phyloP scores from a whole-genome alignment of 345 rosid species.

The Syzygium aqueum region DNA sequence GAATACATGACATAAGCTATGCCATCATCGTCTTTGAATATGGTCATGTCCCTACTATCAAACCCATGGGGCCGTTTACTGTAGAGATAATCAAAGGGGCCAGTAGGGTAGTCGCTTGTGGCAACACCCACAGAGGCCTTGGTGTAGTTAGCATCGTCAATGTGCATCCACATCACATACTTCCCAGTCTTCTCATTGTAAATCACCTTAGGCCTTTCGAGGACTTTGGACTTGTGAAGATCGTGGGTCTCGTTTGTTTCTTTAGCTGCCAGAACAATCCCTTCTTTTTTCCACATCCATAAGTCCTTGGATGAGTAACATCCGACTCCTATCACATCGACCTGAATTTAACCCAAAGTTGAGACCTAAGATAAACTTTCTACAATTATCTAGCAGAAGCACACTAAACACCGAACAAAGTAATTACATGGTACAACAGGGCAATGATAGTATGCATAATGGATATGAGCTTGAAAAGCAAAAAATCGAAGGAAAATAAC shows the following conservation, averaged over 20 bases:
- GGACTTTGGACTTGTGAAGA: slow-evolving; percentile 76
- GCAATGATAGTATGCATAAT: background rate
- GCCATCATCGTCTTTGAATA: slow-evolving; percentile 83
- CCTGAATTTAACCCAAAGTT: slow-evolving; percentile 30
- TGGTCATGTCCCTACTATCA: slow-evolving; percentile 88
- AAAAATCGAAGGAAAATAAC: background rate
- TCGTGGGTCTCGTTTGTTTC: slow-evolving; percentile 60
- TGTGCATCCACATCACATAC: slow-evolving; percentile 98
- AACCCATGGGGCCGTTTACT: slow-evolving; percentile 80
- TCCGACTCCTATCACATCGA: slow-evolving; percentile 82
- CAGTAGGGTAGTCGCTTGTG: slow-evolving; percentile 50
- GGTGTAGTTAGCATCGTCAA: slow-evolving; percentile 79
- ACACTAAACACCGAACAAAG: background rate
- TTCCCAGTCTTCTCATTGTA: slow-evolving; percentile 59
- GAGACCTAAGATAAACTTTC: background rate
- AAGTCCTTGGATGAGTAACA: slow-evolving; percentile 95
- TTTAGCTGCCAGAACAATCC: slow-evolving; percentile 67
- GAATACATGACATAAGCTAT: slow-evolving; percentile 77
- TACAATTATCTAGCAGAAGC: background rate
- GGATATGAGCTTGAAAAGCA: background rate
- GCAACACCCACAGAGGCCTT: slow-evolving; percentile 86
- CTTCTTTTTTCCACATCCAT: slow-evolving; percentile 89
- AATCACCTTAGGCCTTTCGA: slow-evolving; percentile 89
- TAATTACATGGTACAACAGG: background rate
- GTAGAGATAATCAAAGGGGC: slow-evolving; percentile 65